Percentiles rank a stretch among this genome's conserved stretches.
These are phyloP conservation scores for Phytophthora litchii DNA, from an alignment of 352 stramenopile genomes.

Conservation along the genomic window DNA sequence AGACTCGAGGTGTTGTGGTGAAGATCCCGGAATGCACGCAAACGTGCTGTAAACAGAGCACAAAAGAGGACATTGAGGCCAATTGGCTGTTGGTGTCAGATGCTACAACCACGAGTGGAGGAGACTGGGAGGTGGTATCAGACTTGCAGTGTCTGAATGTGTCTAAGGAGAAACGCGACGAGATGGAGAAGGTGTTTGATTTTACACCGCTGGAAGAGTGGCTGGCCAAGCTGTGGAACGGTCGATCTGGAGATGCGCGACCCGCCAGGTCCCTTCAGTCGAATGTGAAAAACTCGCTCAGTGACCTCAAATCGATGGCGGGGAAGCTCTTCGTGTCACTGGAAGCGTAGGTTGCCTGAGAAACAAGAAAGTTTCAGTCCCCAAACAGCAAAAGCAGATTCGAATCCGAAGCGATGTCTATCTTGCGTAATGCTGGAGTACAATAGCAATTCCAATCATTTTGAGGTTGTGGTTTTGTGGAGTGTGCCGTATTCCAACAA, in stretches of 20 bases:
- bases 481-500: not conserved
- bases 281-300: constrained; percentile 63
- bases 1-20: constrained; percentile 28
- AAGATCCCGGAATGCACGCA: constrained; percentile 53
- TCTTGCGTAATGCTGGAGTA: constrained; percentile 17
- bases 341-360: constrained; percentile 25
- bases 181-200: constrained; percentile 61
- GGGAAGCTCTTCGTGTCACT: constrained; percentile 58
- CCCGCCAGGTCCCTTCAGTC: constrained; percentile 39
- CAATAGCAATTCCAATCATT: constrained; percentile 22
- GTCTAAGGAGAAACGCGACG: constrained; percentile 63
- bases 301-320: constrained; percentile 63
- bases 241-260: constrained; percentile 16
- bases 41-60: constrained; percentile 65
- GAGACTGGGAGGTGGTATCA: constrained; percentile 79
- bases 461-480: not conserved
- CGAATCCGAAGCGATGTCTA: not conserved
- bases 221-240: constrained; percentile 64
- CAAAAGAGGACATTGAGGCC: constrained; percentile 81
- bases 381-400: constrained; percentile 8
- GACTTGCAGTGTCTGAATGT: constrained; percentile 63
- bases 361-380: not conserved
- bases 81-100: constrained; percentile 84
- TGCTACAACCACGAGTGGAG: constrained; percentile 50
- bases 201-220: constrained; percentile 72